phyloP scores from a whole-genome alignment of 192 early-diverging fungal species.

The Rhizophagus prolifer region DNA sequence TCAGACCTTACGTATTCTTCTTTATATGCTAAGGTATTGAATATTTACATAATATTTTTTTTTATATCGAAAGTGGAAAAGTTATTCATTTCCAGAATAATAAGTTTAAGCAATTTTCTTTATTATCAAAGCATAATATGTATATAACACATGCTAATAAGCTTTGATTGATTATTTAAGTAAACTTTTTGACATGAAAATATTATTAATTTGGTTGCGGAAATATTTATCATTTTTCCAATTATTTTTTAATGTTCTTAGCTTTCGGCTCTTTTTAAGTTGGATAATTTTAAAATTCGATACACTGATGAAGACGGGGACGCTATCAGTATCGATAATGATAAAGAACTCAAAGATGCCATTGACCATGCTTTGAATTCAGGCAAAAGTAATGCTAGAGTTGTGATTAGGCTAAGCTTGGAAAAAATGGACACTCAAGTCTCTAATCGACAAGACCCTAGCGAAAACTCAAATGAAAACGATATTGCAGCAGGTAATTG shows the following conservation, averaged over 20 bases:
- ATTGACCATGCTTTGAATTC: background rate
- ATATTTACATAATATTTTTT: too few species aligned
- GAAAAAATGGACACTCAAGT: background rate
- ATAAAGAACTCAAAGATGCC: conserved; percentile 5
- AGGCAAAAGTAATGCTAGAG: background rate
- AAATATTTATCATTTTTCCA: too few species aligned
- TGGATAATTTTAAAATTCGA: conserved; percentile 18
- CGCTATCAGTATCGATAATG: conserved; percentile 3
- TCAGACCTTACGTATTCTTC: too few species aligned
- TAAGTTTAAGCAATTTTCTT: too few species aligned
- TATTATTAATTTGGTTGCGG: too few species aligned
- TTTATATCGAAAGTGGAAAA: too few species aligned
- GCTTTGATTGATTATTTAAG: too few species aligned
- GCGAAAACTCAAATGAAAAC: background rate
- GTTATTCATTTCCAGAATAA: too few species aligned
- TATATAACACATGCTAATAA: too few species aligned
- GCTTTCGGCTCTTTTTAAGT: conserved; percentile 10
- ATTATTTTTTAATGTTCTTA: background rate
- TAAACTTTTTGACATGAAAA: too few species aligned
- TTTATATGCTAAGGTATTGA: too few species aligned
- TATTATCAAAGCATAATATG: too few species aligned
- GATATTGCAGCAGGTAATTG: background rate
- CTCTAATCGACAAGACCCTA: background rate
- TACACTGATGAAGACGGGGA: conserved; percentile 19
- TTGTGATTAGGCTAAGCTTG: conserved; percentile 11